phyloP scores from a whole-genome alignment of 2,329 filamentous ascomycete genomes.

The Pseudocercospora ulei region DNA sequence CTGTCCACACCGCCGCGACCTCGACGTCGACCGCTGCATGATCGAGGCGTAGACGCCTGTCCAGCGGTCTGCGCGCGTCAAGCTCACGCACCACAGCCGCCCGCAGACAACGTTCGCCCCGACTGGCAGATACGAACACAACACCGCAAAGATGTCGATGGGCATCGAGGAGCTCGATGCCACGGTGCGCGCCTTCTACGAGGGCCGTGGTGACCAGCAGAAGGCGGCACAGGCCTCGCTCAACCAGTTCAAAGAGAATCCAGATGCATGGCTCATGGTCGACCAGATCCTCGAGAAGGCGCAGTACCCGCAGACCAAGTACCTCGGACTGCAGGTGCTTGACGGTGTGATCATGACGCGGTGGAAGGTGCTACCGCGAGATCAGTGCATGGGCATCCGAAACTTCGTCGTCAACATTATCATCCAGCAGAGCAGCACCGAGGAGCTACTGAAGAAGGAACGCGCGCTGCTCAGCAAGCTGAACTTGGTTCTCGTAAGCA shows the following conservation, averaged over 20 bases:
- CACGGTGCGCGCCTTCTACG: constrained; percentile 93
- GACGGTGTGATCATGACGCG: constrained; percentile 98
- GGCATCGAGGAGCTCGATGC: constrained; percentile 91
- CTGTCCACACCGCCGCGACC: constrained; percentile 9
- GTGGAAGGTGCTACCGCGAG: constrained; percentile 94
- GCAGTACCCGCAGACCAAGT: constrained; percentile 92
- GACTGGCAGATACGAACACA: constrained; percentile 15
- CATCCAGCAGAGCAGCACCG: constrained; percentile 80
- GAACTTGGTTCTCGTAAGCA: constrained; percentile 91
- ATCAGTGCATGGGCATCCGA: constrained; percentile 94
- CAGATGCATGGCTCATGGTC: constrained; percentile 93
- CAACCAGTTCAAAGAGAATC: constrained; percentile 98
- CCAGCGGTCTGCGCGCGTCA: constrained; percentile 31
- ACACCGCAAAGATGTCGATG: constrained; percentile 47
- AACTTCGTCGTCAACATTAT: constrained; percentile 99
- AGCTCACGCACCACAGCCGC: constrained; percentile 18
- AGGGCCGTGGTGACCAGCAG: constrained; percentile 92
- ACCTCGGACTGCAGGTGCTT: constrained; percentile 88
- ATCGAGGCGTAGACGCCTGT: constrained; percentile 21
- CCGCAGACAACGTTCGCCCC: constrained; percentile 23
- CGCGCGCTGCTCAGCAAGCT: constrained; percentile 94
- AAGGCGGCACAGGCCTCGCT: constrained; percentile 87
- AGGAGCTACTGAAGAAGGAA: constrained; percentile 75
- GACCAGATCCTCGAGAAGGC: constrained; percentile 93
- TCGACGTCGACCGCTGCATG: constrained; percentile 24